Evolutionary conservation across 805 yeast genomes (phyloP).

Genomic region (Candida suzukii): DNA sequence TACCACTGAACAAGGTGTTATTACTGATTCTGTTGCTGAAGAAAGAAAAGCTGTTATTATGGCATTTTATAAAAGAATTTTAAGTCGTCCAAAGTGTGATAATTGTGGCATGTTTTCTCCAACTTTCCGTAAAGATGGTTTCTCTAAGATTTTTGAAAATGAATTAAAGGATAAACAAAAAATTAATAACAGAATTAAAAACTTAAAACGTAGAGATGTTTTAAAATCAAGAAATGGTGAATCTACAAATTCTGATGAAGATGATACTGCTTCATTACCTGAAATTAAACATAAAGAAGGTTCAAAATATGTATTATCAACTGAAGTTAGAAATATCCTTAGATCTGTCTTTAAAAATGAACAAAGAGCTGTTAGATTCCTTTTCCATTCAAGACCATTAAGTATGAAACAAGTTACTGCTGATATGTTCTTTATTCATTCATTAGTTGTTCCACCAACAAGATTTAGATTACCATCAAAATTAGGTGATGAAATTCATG

Average conservation of each 20-base stretch:
- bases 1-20: slow-evolving; percentile 57
- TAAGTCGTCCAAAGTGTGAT: slow-evolving; percentile 83
- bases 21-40: slow-evolving; percentile 80
- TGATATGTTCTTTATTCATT: slow-evolving; percentile 85
- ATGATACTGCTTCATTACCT: slow-evolving; percentile 27
- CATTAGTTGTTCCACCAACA: slow-evolving; percentile 91
- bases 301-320: slow-evolving; percentile 78
- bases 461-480: slow-evolving; percentile 95
- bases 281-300: slow-evolving; percentile 58
- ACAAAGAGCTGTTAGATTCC: slow-evolving; percentile 53
- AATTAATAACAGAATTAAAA: slow-evolving; percentile 76
- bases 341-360: slow-evolving; percentile 72
- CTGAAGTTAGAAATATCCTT: slow-evolving; percentile 78
- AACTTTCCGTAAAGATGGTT: slow-evolving; percentile 89
- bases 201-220: slow-evolving; percentile 67
- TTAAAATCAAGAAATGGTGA: slow-evolving; percentile 32
- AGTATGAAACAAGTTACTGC: slow-evolving; percentile 42
- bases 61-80: slow-evolving; percentile 66
- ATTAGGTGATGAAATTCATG: slow-evolving; percentile 94
- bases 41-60: slow-evolving; percentile 72
- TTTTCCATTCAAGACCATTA: slow-evolving; percentile 79
- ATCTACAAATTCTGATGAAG: slow-evolving; percentile 12
- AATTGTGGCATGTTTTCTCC: slow-evolving; percentile 97
- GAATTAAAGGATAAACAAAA: slow-evolving; percentile 77
- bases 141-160: slow-evolving; percentile 84